Conservation (phyloP, 768 basidiomycete species). For the Kwoniella pini region DNA sequence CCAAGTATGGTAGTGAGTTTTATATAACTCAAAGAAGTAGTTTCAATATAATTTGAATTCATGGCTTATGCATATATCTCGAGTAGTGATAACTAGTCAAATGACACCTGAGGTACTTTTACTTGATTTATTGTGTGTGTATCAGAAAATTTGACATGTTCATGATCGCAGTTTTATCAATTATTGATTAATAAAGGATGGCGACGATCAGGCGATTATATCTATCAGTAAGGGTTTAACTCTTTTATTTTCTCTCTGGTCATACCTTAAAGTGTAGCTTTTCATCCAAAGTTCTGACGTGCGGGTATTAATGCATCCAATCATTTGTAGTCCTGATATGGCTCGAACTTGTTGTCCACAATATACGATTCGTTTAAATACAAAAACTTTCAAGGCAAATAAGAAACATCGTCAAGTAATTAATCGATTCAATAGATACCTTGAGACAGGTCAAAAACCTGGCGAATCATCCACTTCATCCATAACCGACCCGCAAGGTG, state of each 20-base stretch:
- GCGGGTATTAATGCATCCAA: too few relatives aligned
- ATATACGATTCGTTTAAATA: conserved; percentile 73
- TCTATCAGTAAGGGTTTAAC: conserved; percentile 61
- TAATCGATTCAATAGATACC: conserved; percentile 45
- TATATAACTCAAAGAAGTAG: not conserved
- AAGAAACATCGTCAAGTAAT: conserved; percentile 48
- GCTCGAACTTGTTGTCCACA: conserved; percentile 83
- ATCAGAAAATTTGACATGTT: not conserved
- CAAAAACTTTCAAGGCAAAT: conserved; percentile 28
- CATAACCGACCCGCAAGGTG: too few relatives aligned
- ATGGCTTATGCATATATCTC: not conserved
- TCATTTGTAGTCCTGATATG: conserved; percentile 79
- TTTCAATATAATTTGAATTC: not conserved
- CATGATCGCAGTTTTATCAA: conserved; percentile 50
- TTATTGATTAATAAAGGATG: conserved; percentile 55
- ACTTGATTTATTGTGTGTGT: not conserved
- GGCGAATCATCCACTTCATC: conserved; percentile 68
- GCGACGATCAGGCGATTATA: conserved; percentile 60
- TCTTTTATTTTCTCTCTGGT: not conserved
- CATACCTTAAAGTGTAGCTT: not conserved
- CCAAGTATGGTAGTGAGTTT: conserved; percentile 50
- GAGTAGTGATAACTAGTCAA: conserved; percentile 41
- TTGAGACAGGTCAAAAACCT: conserved; percentile 59
- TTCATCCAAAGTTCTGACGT: too few relatives aligned
- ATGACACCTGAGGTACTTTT: conserved; percentile 18